Base-by-base conservation (phyloP, 768 basidiomycete species). In the Tricholoma terreum region DNA sequence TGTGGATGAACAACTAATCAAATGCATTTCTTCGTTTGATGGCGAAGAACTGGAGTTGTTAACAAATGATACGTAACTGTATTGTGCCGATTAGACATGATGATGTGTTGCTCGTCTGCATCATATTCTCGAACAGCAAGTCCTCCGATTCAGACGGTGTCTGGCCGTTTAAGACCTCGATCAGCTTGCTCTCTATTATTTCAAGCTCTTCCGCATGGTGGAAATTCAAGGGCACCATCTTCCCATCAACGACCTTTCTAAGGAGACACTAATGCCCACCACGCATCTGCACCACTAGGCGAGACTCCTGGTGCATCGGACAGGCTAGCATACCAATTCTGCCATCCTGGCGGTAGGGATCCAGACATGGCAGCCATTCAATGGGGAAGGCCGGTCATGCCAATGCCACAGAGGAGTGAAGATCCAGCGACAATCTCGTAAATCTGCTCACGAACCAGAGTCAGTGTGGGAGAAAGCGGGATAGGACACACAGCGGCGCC, bases 261-360 rank as follows among this genome's bases (percentile, higher is more conserved):
- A 27, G 24, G 24, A 27, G 24, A 27, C 24, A 27, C 24, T 27
- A 27, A 50, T 50, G 49, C 33, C 49, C 49, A 50, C 49, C 49
- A 50, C 4, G 49, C 49, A 30, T 50, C 54, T 45, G 54, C 54
- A 46, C 24, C 30, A 19, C 54, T 34, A 10, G 40, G 43, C 40
- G 54, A 55, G 40, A 55, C 54, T 45, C 46, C 42, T 34, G 54
- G 54, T 45, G 54, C 2, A 15, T 55, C 31, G 33, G 54, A 46
- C 10, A 55, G 42, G 54, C 27, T 46, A 46, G 54, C 54, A 46
- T 55, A 55, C 54, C 54, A 55, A 31, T 46, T 45, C 54, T 46
- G 54, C 54, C 54, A 55, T 19, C 54, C 42, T 45, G 40, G 45
- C 8, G 54, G 54, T 45, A 55, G 22, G 22, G 54, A 55, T 40